Evolutionary conservation across 108 stramenopile genomes (phyloP).

Genomic region (Hondaea fermentalgiana): DNA sequence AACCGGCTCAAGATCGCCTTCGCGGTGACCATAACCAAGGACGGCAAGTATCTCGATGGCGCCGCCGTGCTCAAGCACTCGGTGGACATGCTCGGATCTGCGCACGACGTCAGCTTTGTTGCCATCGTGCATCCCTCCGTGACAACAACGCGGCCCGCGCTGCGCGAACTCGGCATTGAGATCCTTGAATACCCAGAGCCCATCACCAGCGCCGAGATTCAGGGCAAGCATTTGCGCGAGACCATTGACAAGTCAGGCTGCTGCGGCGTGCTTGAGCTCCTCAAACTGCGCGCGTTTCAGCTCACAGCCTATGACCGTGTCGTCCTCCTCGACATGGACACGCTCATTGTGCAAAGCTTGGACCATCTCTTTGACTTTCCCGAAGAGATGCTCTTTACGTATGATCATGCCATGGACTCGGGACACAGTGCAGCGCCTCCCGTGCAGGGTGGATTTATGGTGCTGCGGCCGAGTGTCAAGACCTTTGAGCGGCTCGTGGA

Average conservation of each 20-base stretch:
- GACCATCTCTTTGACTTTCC: neutral
- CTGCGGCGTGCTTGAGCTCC: neutral
- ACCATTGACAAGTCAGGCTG: neutral
- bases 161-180: neutral
- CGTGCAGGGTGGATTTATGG: neutral
- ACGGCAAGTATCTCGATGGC: neutral
- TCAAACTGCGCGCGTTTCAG: neutral
- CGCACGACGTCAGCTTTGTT: neutral
- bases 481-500: neutral
- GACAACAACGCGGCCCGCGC: neutral
- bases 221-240: neutral
- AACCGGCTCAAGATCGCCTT: neutral
- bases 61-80: slow-evolving; percentile 5
- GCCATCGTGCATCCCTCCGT: slow-evolving; percentile 1
- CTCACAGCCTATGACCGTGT: neutral
- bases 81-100: neutral
- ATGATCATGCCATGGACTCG: neutral
- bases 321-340: slow-evolving; percentile 1
- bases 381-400: neutral
- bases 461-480: neutral
- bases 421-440: neutral
- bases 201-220: neutral
- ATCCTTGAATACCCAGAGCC: neutral
- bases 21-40: neutral
- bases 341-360: neutral